Conservation (phyloP, 1,139 yeast genomes). For the Geotrichum aggregatum region DNA sequence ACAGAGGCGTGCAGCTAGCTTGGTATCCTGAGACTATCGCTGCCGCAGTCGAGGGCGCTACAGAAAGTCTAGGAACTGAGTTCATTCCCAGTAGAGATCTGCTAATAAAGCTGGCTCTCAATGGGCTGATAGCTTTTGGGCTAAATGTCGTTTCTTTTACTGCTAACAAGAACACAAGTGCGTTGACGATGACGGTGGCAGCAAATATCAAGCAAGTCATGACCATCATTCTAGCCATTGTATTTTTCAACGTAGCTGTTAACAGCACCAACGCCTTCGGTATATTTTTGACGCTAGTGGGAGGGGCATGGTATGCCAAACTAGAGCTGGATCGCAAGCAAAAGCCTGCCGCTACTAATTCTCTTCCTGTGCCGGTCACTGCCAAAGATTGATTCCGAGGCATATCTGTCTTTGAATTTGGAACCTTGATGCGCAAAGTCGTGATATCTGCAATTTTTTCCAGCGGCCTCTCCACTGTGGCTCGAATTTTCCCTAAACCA, state of each 20-base stretch:
- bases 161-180: conserved; percentile 32
- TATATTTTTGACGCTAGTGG: conserved; percentile 28
- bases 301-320: conserved; percentile 35
- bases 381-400: too few relatives aligned
- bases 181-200: conserved; percentile 33
- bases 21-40: conserved; percentile 17
- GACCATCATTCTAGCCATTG: conserved; percentile 29
- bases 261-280: conserved; percentile 29
- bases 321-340: conserved; percentile 24
- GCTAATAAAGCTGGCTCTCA: conserved; percentile 26
- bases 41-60: conserved; percentile 3
- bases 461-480: too few relatives aligned
- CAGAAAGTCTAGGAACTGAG: conserved; percentile 7
- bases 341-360: neutral
- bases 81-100: conserved; percentile 22
- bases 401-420: too few relatives aligned
- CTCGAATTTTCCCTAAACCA: too few relatives aligned
- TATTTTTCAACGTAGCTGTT: conserved; percentile 29
- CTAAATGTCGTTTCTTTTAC: conserved; percentile 31
- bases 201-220: conserved; percentile 32
- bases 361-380: neutral
- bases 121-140: conserved; percentile 32
- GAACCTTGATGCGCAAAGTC: too few relatives aligned
- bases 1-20: conserved; percentile 15
- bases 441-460: too few relatives aligned